These are phyloP conservation scores for Alternaria consortialis DNA, from an alignment of 2,329 filamentous ascomycete genomes.

Conservation along the genomic window DNA sequence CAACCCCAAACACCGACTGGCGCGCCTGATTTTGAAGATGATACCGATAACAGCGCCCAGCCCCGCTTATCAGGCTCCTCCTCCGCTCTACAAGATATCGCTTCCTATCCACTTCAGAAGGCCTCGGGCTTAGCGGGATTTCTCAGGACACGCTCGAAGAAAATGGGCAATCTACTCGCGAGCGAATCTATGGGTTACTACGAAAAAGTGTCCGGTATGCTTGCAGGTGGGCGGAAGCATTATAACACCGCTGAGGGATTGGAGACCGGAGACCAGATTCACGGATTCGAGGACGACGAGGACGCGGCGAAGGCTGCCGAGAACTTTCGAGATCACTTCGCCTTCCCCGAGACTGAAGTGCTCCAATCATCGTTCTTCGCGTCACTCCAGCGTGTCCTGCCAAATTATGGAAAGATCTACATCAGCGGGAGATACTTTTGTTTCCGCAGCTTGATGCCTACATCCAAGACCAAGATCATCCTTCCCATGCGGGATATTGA, in stretches of 20 bases:
- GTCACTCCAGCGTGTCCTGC: constrained; percentile 87
- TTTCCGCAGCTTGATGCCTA: constrained; percentile 89
- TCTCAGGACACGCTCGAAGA: constrained; percentile 78
- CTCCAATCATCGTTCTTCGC: constrained; percentile 91
- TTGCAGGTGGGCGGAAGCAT: constrained; percentile 88
- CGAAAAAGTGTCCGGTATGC: constrained; percentile 97
- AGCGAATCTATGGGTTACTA: constrained; percentile 96
- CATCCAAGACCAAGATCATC: constrained; percentile 90
- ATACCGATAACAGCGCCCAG: constrained; percentile 35
- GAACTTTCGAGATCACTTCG: constrained; percentile 89
- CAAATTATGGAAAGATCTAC: constrained; percentile 96
- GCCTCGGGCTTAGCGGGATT: constrained; percentile 86
- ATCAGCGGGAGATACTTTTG: constrained; percentile 88
- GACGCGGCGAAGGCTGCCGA: constrained; percentile 63
- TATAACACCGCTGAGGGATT: constrained; percentile 78
- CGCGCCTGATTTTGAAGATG: constrained; percentile 37
- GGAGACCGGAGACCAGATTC: constrained; percentile 69
- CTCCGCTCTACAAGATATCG: constrained; percentile 67
- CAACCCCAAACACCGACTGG: constrained; percentile 22
- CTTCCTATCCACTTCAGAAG: constrained; percentile 81
- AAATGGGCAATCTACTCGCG: constrained; percentile 82
- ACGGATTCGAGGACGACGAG: constrained; percentile 65
- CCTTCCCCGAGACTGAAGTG: constrained; percentile 82
- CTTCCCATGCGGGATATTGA: constrained; percentile 90
- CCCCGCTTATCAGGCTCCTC: constrained; percentile 54